phyloP scores from a whole-genome alignment of 148 eudicot species.

The Chenopodium berlandieri region DNA sequence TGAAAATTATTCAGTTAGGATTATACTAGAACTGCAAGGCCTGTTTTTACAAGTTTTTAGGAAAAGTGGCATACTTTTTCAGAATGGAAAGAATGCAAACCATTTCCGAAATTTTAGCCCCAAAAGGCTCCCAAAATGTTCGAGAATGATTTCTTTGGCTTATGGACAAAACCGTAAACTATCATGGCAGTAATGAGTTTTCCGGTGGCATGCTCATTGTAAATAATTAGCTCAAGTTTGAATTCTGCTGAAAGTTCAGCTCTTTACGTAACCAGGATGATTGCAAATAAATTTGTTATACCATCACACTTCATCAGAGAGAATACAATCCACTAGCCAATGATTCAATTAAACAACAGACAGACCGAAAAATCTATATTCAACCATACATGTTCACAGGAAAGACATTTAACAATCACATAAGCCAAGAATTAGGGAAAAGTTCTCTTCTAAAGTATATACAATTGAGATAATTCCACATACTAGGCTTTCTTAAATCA shows the following conservation, averaged over 20 bases:
- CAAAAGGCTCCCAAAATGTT: not conserved
- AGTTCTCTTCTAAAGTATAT: not conserved
- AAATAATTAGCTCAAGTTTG: not conserved
- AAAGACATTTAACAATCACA: not conserved
- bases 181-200: too few species aligned
- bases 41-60: not conserved
- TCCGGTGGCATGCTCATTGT: not conserved
- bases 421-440: not conserved
- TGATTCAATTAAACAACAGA: not conserved
- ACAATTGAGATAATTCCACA: not conserved
- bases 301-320: slow-evolving; percentile 1
- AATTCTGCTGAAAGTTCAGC: not conserved
- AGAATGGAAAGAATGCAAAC: not conserved
- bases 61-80: not conserved
- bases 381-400: not conserved
- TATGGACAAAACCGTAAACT: not conserved
- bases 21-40: not conserved
- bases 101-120: not conserved
- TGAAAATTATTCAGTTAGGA: too few species aligned
- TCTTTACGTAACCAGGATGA: not conserved
- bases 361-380: not conserved
- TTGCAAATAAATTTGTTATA: not conserved
- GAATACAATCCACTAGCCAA: not conserved
- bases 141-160: not conserved
- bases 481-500: not conserved